Percentiles rank a stretch among this genome's conserved stretches.
Evolutionary conservation across 2,329 filamentous ascomycete genomes (phyloP).

Genomic region (Reticulascus tulasneorum): DNA sequence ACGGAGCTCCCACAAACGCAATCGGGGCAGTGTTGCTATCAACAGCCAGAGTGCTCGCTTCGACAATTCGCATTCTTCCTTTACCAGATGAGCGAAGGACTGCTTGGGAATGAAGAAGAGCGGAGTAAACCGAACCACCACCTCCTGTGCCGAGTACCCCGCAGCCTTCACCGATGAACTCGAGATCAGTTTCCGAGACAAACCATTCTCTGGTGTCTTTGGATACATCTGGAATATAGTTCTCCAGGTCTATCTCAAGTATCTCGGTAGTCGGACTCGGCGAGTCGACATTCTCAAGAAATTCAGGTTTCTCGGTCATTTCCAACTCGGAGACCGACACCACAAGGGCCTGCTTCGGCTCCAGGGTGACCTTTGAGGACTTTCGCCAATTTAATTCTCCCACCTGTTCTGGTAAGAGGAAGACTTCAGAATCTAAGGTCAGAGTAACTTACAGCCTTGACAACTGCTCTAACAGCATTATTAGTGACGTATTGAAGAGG

Average conservation of each 20-base stretch:
- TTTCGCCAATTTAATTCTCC: too few species aligned
- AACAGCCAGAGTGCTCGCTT: slow-evolving; percentile 15
- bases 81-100: slow-evolving; percentile 14
- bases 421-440: too few species aligned
- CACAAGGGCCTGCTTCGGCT: neutral
- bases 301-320: slow-evolving; percentile 8
- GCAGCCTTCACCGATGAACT: slow-evolving; percentile 19
- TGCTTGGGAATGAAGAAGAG: slow-evolving; percentile 16
- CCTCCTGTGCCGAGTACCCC: slow-evolving; percentile 21
- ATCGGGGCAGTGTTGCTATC: slow-evolving; percentile 17
- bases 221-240: slow-evolving; percentile 10
- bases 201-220: slow-evolving; percentile 13
- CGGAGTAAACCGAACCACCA: slow-evolving; percentile 18
- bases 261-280: neutral
- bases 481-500: too few species aligned
- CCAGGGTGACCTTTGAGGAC: too few species aligned
- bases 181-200: slow-evolving; percentile 17
- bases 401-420: too few species aligned
- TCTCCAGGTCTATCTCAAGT: slow-evolving; percentile 4
- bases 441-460: too few species aligned
- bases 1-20: slow-evolving; percentile 17
- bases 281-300: neutral
- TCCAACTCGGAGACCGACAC: too few species aligned
- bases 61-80: slow-evolving; percentile 15
- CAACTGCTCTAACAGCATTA: too few species aligned